Base-by-base conservation (phyloP, 352 stramenopile species). In the Pythium volutum region DNA sequence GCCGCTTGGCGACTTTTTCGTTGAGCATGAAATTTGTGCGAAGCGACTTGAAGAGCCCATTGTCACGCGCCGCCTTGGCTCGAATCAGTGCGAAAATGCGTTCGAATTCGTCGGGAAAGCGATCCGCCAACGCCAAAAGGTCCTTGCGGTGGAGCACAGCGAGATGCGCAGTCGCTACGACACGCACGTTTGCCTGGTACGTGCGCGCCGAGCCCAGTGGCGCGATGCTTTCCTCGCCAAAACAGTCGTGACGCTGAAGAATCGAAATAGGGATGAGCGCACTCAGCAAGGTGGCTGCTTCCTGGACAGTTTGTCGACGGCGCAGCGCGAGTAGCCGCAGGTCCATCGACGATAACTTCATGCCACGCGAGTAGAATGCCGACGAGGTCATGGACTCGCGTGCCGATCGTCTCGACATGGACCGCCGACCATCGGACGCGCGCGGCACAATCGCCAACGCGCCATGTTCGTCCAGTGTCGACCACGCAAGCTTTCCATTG, bases 201-300 rank as follows among this genome's bases (percentile, higher is more conserved):
- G 56, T 66, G 9, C 64, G 43, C 11, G 54, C 51, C 16, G 10
- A 18, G 0, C 56, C 42, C 15, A 33, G 16, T 4, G 60, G 55
- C 3, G 66, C 41, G 39, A 89, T 60, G 54, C 80, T 85, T 39
- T 89, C 80, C 56, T 86, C 72, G 12, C 80, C 80, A 27, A 89
- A 88, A 47, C 71, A 85, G 27, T 87, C 74, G 45, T 79, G 68
- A 25, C 69, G 63, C 23, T 81, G 77, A 9, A 88, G 49, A 10
- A 90, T 63, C 0, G 69, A 71, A 22, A 90, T 77, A 2, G 81
- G 73, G 26, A 81, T 73, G 15, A 63, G 56, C 14, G 50, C 27
- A 33, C 15, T 48, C 6, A 27, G 33, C 29, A 47, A 15, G 34
- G 9, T 36, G 0, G 8, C n/a, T n/a, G n/a, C 27, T 9, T 66